Conservation (phyloP, 164 flowering plant genomes). For the Vitis vinifera region ASM3070453v1 NC_081822.1:4308501-4309000, state of each 20-base stretch:
- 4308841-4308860: too few relatives aligned
- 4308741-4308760: too few relatives aligned
- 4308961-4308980: slow-evolving; percentile 88
- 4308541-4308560: slow-evolving; percentile 76
- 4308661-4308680: too few relatives aligned
- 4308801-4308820: too few relatives aligned
- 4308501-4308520: slow-evolving; percentile 58
- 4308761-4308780: too few relatives aligned
- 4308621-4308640: background rate
- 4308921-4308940: background rate
- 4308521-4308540: slow-evolving; percentile 62
- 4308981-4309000: slow-evolving; percentile 88
- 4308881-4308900: too few relatives aligned
- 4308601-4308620: slow-evolving; percentile 3
- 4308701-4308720: too few relatives aligned
- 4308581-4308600: slow-evolving; percentile 52
- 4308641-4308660: background rate
- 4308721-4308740: too few relatives aligned
- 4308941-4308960: background rate
- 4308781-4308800: too few relatives aligned
- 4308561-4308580: slow-evolving; percentile 95
- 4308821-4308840: too few relatives aligned
- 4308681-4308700: too few relatives aligned
- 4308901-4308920: background rate
- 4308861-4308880: too few relatives aligned